Percentiles rank a stretch among this genome's conserved stretches.
Evolutionary conservation across 1,284 basidiomycete genomes (phyloP).

Genomic region (Caloboletus inedulis): DNA sequence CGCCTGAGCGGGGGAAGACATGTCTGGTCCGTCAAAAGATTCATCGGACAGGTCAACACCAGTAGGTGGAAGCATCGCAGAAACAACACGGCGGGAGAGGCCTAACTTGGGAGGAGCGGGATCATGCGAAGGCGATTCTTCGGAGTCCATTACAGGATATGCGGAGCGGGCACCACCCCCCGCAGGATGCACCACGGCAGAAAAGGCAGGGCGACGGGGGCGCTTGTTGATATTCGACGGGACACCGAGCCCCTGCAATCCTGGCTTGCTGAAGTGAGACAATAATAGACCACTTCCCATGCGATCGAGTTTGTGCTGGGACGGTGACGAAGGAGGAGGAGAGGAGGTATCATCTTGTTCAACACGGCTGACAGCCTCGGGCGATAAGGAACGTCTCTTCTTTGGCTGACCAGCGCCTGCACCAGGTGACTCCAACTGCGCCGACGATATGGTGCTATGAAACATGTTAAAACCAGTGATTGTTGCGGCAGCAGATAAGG

Average conservation of each 20-base stretch:
- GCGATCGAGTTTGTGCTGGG: constrained; percentile 60
- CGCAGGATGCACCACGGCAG: constrained; percentile 54
- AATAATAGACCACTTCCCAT: constrained; percentile 46
- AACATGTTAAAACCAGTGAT: constrained; percentile 58
- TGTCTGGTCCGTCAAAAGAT: constrained; percentile 58
- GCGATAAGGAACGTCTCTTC: constrained; percentile 70
- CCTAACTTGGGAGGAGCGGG: constrained; percentile 33
- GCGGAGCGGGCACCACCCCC: constrained; percentile 41
- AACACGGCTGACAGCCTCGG: constrained; percentile 44
- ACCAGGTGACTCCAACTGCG: constrained; percentile 39
- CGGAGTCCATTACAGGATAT: constrained; percentile 37
- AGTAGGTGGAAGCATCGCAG: constrained; percentile 59
- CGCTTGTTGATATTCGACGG: constrained; percentile 56
- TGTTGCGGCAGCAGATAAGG: constrained; percentile 52
- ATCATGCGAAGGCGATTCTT: constrained; percentile 20
- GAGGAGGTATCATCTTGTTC: constrained; percentile 50
- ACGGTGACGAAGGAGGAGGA: constrained; percentile 63
- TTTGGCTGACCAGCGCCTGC: constrained; percentile 42
- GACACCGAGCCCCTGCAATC: constrained; percentile 56
- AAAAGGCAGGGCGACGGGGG: constrained; percentile 61
- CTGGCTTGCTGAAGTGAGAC: constrained; percentile 52
- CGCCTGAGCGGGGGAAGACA: constrained; percentile 74
- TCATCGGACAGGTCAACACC: constrained; percentile 53
- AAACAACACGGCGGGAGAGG: constrained; percentile 67
- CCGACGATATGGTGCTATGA: constrained; percentile 54